These are phyloP conservation scores for Coniferiporia weirii DNA, from an alignment of 1,284 basidiomycete species.

Conservation along the genomic window DNA sequence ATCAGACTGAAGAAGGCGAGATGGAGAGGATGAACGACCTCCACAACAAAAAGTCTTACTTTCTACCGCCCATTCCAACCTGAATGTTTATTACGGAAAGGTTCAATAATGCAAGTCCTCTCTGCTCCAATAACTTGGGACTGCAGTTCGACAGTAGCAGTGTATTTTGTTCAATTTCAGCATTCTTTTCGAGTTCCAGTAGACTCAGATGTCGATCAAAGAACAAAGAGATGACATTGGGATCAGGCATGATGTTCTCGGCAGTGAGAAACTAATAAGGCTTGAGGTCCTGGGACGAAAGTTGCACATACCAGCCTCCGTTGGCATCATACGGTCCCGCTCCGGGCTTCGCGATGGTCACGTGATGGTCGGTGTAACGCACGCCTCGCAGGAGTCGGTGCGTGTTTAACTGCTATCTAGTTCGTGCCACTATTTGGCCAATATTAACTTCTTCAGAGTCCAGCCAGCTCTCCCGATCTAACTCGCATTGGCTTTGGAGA, in stretches of 20 bases:
- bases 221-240: constrained; percentile 38
- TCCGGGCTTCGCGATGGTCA: too few species aligned
- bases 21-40: background rate
- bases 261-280: too few species aligned
- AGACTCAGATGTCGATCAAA: constrained; percentile 67
- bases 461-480: too few species aligned
- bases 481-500: too few species aligned
- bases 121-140: constrained; percentile 80
- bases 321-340: too few species aligned
- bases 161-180: constrained; percentile 79
- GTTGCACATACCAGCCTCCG: too few species aligned
- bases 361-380: too few species aligned
- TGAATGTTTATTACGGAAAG: constrained; percentile 67
- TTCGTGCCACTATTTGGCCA: too few species aligned
- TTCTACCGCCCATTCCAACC: constrained; percentile 88
- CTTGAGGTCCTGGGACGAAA: too few species aligned
- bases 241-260: background rate
- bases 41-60: constrained; percentile 42
- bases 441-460: too few species aligned
- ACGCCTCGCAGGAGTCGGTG: too few species aligned
- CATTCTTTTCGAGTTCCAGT: constrained; percentile 68
- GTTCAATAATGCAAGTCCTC: constrained; percentile 76
- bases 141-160: constrained; percentile 81
- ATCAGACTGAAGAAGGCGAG: constrained; percentile 53
- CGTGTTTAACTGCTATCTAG: too few species aligned